Conservation (phyloP, 2,329 filamentous ascomycete genomes). For the Monosporascus ibericus region DNA sequence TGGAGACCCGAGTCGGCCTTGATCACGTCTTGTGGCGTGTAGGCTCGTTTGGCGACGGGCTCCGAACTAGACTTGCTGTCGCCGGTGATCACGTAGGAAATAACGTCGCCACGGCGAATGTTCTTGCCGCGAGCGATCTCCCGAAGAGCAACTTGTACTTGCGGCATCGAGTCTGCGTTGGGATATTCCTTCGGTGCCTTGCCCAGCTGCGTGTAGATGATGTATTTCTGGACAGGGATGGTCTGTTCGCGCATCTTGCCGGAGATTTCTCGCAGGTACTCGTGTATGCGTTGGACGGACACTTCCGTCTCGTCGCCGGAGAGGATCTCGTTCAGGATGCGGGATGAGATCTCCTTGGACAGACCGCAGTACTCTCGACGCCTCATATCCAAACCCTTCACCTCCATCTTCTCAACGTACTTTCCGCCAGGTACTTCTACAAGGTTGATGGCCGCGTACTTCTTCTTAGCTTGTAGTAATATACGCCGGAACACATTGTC, state of each 20-base stretch:
- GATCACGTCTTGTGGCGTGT: slow-evolving; percentile 76
- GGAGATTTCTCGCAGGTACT: slow-evolving; percentile 81
- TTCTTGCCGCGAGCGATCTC: slow-evolving; percentile 82
- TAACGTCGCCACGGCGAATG: slow-evolving; percentile 89
- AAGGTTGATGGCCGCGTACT: slow-evolving; percentile 95
- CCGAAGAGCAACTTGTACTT: slow-evolving; percentile 89
- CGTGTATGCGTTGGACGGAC: slow-evolving; percentile 84
- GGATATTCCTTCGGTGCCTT: slow-evolving; percentile 92
- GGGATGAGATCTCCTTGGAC: slow-evolving; percentile 89
- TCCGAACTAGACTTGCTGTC: slow-evolving; percentile 58
- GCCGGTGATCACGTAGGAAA: slow-evolving; percentile 88
- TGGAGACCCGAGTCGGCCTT: slow-evolving; percentile 69
- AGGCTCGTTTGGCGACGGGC: slow-evolving; percentile 79
- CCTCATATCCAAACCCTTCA: slow-evolving; percentile 98
- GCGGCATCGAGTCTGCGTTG: slow-evolving; percentile 90
- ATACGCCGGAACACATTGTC: slow-evolving; percentile 95
- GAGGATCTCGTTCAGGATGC: slow-evolving; percentile 87
- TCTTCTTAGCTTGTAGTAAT: slow-evolving; percentile 95
- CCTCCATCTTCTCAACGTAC: slow-evolving; percentile 89
- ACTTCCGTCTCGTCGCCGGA: slow-evolving; percentile 89
- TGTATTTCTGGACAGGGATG: slow-evolving; percentile 80
- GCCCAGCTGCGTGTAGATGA: slow-evolving; percentile 95
- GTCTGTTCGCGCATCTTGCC: slow-evolving; percentile 76
- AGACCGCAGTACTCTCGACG: slow-evolving; percentile 93
- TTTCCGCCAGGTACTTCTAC: slow-evolving; percentile 76